Evolutionary conservation across 1,139 yeast species (phyloP).

Genomic region (Candida sp.): DNA sequence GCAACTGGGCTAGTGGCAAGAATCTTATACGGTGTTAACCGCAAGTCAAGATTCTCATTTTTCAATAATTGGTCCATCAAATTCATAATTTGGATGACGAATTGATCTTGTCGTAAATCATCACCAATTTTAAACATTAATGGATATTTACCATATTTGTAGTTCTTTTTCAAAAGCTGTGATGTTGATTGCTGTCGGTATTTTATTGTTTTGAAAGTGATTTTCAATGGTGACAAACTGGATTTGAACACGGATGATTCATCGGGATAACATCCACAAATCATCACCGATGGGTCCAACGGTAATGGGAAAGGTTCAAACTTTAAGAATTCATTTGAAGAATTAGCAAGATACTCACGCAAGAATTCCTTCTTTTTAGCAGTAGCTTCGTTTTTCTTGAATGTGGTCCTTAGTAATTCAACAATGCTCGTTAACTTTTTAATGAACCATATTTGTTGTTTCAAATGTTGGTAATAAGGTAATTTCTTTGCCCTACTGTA

Average conservation of each 20-base stretch:
- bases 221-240: constrained; percentile 82
- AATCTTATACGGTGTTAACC: constrained; percentile 84
- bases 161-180: constrained; percentile 29
- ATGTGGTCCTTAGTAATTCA: constrained; percentile 35
- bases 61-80: constrained; percentile 87
- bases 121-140: constrained; percentile 96
- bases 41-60: constrained; percentile 87
- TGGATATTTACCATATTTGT: constrained; percentile 59
- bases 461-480: constrained; percentile 36
- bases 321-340: constrained; percentile 38
- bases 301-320: constrained; percentile 66
- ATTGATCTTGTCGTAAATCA: constrained; percentile 93
- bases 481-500: constrained; percentile 26
- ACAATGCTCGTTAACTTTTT: constrained; percentile 41
- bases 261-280: constrained; percentile 76
- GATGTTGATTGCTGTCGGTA: constrained; percentile 18
- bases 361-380: constrained; percentile 40
- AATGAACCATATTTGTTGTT: constrained; percentile 44
- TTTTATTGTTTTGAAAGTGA: constrained; percentile 63
- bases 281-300: constrained; percentile 61
- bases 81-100: constrained; percentile 87
- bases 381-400: constrained; percentile 44
- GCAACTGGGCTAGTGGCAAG: constrained; percentile 89
- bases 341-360: constrained; percentile 36
- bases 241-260: constrained; percentile 88